Conservation (phyloP, 306 rosid genomes). For the Psophocarpus tetragonolobus region DNA sequence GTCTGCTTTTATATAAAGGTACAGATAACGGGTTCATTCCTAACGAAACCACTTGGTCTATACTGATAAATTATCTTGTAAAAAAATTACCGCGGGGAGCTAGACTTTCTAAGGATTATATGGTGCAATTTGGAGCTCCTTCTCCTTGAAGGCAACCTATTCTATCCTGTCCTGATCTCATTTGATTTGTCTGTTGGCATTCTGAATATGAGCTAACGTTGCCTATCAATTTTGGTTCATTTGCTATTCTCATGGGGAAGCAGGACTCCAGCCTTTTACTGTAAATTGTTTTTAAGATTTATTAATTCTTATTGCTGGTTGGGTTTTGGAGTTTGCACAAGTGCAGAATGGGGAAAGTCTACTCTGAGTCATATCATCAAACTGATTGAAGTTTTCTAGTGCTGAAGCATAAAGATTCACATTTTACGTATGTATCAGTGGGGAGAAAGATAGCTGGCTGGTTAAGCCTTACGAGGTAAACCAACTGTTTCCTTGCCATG, state of each 20-base stretch:
- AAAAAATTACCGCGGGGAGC: constrained; percentile 41
- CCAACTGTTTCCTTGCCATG: constrained; percentile 1
- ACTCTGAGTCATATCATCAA: constrained; percentile 13
- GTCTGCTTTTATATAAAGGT: constrained; percentile 62
- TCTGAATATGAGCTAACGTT: constrained; percentile 15
- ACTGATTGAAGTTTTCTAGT: neutral
- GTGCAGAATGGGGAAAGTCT: neutral
- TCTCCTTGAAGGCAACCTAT: constrained; percentile 21
- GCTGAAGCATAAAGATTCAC: neutral
- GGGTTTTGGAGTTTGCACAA: neutral
- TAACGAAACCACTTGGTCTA: constrained; percentile 70
- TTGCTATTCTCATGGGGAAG: constrained; percentile 18
- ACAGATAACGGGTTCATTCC: constrained; percentile 73
- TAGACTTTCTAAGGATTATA: constrained; percentile 22
- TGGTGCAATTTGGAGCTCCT: constrained; percentile 3
- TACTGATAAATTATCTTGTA: constrained; percentile 56
- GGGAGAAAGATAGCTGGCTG: neutral
- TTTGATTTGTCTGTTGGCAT: constrained; percentile 25
- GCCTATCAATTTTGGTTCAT: constrained; percentile 12
- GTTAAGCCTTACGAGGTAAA: constrained; percentile 10
- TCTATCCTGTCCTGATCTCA: constrained; percentile 9
- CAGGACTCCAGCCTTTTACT: neutral
- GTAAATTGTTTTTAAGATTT: neutral
- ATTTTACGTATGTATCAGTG: neutral
- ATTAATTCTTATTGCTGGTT: neutral